Conservation (phyloP, 768 basidiomycete species). For the Leccinum disarticulatum region DNA sequence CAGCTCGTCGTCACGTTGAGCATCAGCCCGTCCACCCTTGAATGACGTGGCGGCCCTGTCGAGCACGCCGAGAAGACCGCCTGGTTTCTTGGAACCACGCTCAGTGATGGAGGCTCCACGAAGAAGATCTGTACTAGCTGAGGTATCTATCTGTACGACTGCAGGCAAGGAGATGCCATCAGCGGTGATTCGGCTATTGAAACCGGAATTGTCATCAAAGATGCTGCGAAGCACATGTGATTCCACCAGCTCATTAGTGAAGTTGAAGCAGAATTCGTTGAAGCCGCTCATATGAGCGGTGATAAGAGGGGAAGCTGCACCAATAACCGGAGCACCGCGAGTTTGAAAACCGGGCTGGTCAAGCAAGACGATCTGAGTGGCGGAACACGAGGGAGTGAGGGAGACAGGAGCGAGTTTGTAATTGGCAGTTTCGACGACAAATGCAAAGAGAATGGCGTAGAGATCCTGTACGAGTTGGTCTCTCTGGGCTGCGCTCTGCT, state of each 20-base stretch:
- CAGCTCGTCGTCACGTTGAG: slow-evolving; percentile 49
- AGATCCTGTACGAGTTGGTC: slow-evolving; percentile 57
- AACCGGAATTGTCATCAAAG: slow-evolving; percentile 52
- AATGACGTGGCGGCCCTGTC: slow-evolving; percentile 50
- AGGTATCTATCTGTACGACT: slow-evolving; percentile 53
- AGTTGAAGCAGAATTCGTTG: slow-evolving; percentile 63
- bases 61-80: slow-evolving; percentile 57
- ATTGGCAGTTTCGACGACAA: slow-evolving; percentile 63
- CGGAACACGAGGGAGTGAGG: slow-evolving; percentile 37
- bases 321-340: slow-evolving; percentile 42
- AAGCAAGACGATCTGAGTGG: slow-evolving; percentile 51
- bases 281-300: slow-evolving; percentile 56
- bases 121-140: slow-evolving; percentile 56
- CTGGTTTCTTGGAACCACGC: slow-evolving; percentile 49
- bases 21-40: slow-evolving; percentile 50
- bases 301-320: slow-evolving; percentile 50
- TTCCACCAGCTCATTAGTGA: slow-evolving; percentile 58
- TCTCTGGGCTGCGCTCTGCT: slow-evolving; percentile 52
- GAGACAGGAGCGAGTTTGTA: slow-evolving; percentile 50
- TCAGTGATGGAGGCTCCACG: slow-evolving; percentile 51
- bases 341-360: slow-evolving; percentile 61
- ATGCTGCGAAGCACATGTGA: slow-evolving; percentile 52
- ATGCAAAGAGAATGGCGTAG: no score
- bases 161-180: slow-evolving; percentile 55
- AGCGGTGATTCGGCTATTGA: slow-evolving; percentile 43